Evolutionary conservation across 805 yeast species (phyloP), one percentile per base, ranked within the genome.

Genomic region (Kregervanrija pseudodelftensis): DNA sequence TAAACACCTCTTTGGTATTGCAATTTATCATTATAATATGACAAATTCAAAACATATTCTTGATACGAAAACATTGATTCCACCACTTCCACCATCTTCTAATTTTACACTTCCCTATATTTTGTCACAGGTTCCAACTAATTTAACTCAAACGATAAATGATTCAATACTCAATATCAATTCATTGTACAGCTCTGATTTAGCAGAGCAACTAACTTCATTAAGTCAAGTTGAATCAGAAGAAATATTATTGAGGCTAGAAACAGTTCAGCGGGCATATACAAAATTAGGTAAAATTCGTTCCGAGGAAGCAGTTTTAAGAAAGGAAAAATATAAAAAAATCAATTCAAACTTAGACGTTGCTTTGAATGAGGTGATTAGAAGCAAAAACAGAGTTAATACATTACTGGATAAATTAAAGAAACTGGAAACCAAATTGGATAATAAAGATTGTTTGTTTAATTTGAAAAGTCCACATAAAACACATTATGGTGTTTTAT

Each of bases 401-500:
- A 42, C 45, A 3, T 42, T 63, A 14, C 51, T 65, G 2, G 45
- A 49, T 5, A 58, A 59, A 42, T 47, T 71, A 32, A 55, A 58
- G 32, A 49, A 44, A 13, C 50, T 71, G 9, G 79, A 75, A 47
- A 33, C 51, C 8, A 52, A 52, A 17, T 49, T 74, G 41, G 67
- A 72, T 0, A 44, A 49, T 8, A 60, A 63, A 32, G 71, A 66
- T 30, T 57, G 72, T 36, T 55, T 72, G 12, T 60, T 68, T 28
- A 55, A 61, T 11, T 47, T 58, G 4, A 59, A 63, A 15, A 61
- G 68, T 8, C 62, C 71, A 1, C 72, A 73, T 55, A 60, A 63
- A 46, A 55, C 55, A 13, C 79, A 75, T 50, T 76, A 72, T 54
- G 71, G 72, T 4, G 56, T 60, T 4, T 49, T 76, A 15, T 68